Base-by-base conservation (phyloP, 352 stramenopile genomes). In the Globisporangium megalacanthum region DNA sequence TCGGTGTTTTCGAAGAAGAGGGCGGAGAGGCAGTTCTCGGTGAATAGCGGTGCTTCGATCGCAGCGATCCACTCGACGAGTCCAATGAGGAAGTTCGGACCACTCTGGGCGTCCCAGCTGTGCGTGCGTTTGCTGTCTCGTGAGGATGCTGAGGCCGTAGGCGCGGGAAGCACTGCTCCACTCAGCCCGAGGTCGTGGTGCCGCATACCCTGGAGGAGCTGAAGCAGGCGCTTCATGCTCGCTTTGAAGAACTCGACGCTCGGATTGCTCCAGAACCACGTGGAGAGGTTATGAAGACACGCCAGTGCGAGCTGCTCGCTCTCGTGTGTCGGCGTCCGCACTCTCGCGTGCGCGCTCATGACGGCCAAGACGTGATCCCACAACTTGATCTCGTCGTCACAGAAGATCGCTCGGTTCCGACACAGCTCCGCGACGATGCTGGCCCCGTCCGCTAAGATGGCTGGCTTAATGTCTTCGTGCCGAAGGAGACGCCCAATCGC, bases 261-360 rank as follows among this genome's bases (percentile, higher is more conserved):
- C 19, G 51, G 58, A 14, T 69, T 62, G 39, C 58, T 69, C 65
- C 65, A 73, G 53, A 73, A 73, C 68, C 68, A 75, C 11, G 58
- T 49, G 0, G 68, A 69, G 25, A 75, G 45, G 11, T 51, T 63
- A 8, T 71, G 62, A 1, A 75, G 56, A 6, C 61, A 67, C 5
- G 58, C 41, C 14, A 71, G 5, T 9, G 69, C 61, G 4, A 72
- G n/a, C 9, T 29, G n/a, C 9, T 29, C n/a, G 10, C 36, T n/a
- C 2, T 22, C 14, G 8, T 47, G 9, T 3, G 45, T 19, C 1
- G 22, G 20, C 4, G 15, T 2, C 0, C 6, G 29, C 4, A n/a
- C 15, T 22, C 41, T 49, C 19, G 42, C 8, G 4, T 54, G 49
- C 1, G 52, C 52, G 17, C 52, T 52, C 54, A 73, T 58, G 7